Conservation (phyloP, 805 yeast species). For the Aciculoconidium aculeatum region DNA sequence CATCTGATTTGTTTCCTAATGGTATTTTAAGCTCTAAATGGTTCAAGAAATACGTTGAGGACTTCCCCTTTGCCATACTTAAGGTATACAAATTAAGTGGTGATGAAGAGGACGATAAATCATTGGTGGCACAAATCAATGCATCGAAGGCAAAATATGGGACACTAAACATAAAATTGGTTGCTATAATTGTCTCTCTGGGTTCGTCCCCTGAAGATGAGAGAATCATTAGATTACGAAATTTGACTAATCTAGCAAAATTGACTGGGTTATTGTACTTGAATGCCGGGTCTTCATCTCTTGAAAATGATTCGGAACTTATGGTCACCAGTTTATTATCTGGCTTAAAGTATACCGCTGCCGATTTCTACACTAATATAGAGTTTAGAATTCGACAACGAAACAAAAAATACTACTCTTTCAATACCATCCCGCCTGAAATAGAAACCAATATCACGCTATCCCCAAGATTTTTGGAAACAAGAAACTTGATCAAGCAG, state of each 20-base stretch:
- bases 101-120: conserved; percentile 9
- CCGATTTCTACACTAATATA: conserved; percentile 28
- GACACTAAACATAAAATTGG: conserved; percentile 12
- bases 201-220: conserved; percentile 14
- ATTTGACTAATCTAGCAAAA: conserved; percentile 24
- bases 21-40: conserved; percentile 26
- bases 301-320: conserved; percentile 25
- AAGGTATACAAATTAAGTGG: conserved; percentile 13
- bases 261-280: conserved; percentile 26
- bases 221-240: conserved; percentile 20
- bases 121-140: conserved; percentile 13
- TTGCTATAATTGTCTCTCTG: conserved; percentile 18
- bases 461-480: conserved; percentile 33
- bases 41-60: conserved; percentile 28
- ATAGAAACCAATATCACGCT: conserved; percentile 24
- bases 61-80: conserved; percentile 29
- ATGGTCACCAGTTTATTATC: conserved; percentile 26
- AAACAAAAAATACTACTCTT: conserved; percentile 30
- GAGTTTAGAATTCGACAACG: conserved; percentile 30
- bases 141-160: conserved; percentile 10
- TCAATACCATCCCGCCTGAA: conserved; percentile 18
- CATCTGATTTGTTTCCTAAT: conserved; percentile 24
- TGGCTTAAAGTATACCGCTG: conserved; percentile 22
- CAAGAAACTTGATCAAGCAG: conserved; percentile 32
- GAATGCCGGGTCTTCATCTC: conserved; percentile 7